Conservation (phyloP, 1,139 yeast genomes). For the Taiozyma onychis region DNA sequence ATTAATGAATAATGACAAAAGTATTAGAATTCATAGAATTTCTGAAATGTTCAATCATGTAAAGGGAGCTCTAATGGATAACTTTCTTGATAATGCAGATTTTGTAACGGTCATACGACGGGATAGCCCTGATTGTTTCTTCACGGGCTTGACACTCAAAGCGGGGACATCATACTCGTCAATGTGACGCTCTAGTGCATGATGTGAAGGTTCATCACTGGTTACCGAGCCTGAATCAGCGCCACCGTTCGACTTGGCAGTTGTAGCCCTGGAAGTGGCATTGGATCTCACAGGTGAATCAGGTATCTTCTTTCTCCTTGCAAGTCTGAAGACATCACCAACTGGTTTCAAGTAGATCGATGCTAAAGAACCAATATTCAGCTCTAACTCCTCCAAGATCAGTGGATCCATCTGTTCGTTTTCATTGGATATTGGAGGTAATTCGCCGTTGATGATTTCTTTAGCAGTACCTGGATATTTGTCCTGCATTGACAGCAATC, state of each 20-base stretch:
- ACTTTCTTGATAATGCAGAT: slow-evolving; percentile 26
- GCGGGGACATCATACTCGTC: slow-evolving; percentile 34
- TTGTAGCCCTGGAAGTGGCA: slow-evolving; percentile 10
- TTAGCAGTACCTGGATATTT: slow-evolving; percentile 33
- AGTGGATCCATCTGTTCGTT: slow-evolving; percentile 67
- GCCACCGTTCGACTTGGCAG: background rate
- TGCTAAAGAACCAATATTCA: slow-evolving; percentile 77
- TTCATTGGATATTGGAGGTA: slow-evolving; percentile 63
- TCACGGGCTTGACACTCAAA: slow-evolving; percentile 28
- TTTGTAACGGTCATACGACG: slow-evolving; percentile 24
- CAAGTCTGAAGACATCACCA: slow-evolving; percentile 65
- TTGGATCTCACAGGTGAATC: slow-evolving; percentile 50
- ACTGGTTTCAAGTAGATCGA: slow-evolving; percentile 84
- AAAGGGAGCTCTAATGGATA: slow-evolving; percentile 22
- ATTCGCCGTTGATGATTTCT: slow-evolving; percentile 50
- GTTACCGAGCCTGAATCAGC: background rate
- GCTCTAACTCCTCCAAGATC: slow-evolving; percentile 73
- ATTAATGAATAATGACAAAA: background rate
- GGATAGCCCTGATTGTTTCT: slow-evolving; percentile 26
- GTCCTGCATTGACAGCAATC: slow-evolving; percentile 54
- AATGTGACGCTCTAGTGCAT: slow-evolving; percentile 24
- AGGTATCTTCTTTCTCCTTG: slow-evolving; percentile 49
- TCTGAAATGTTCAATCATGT: background rate
- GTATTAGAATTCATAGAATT: background rate
- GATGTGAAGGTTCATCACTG: background rate